These are phyloP conservation scores for Ustilago curta DNA, from an alignment of 1,284 basidiomycete species.

Conservation along the genomic window DNA sequence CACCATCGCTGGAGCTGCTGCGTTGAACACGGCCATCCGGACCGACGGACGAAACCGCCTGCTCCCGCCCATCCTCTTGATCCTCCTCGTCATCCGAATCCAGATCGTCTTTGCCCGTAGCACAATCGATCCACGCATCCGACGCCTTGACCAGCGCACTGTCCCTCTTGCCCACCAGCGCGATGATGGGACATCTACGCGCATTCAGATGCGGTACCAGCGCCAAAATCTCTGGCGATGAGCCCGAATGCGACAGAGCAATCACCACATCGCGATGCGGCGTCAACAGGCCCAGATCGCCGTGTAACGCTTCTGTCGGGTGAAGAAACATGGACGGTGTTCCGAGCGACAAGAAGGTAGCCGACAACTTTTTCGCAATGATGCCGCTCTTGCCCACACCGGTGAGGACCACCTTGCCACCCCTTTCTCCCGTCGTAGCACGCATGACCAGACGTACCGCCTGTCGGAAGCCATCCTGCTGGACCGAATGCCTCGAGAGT, in stretches of 20 bases:
- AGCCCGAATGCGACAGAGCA: slow-evolving; percentile 70
- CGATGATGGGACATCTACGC: slow-evolving; percentile 66
- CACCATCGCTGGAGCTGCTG: slow-evolving; percentile 3
- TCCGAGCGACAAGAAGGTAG: slow-evolving; percentile 65
- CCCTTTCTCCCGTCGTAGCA: slow-evolving; percentile 43
- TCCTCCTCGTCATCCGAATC: slow-evolving; percentile 54
- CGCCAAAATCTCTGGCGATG: slow-evolving; percentile 68
- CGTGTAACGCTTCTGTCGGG: slow-evolving; percentile 70
- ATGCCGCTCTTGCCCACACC: slow-evolving; percentile 70
- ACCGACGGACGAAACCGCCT: slow-evolving; percentile 6
- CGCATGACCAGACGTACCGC: slow-evolving; percentile 54
- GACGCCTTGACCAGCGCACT: slow-evolving; percentile 66
- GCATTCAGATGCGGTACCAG: slow-evolving; percentile 67
- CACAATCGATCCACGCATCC: slow-evolving; percentile 68
- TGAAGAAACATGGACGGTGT: slow-evolving; percentile 70
- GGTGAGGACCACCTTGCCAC: slow-evolving; percentile 70
- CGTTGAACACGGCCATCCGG: not conserved
- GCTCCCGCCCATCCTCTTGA: slow-evolving; percentile 1
- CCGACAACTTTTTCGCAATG: slow-evolving; percentile 63
- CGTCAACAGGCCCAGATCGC: slow-evolving; percentile 69
- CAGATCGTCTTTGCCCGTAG: slow-evolving; percentile 60
- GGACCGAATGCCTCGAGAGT: slow-evolving; percentile 35
- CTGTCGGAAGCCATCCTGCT: slow-evolving; percentile 46
- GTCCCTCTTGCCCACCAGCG: slow-evolving; percentile 66
- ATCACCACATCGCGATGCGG: slow-evolving; percentile 69